Percentiles rank a stretch among this genome's conserved stretches.
Evolutionary conservation across 2,329 filamentous ascomycete genomes (phyloP).

Genomic region (Neopestalotiopsis clavispora): DNA sequence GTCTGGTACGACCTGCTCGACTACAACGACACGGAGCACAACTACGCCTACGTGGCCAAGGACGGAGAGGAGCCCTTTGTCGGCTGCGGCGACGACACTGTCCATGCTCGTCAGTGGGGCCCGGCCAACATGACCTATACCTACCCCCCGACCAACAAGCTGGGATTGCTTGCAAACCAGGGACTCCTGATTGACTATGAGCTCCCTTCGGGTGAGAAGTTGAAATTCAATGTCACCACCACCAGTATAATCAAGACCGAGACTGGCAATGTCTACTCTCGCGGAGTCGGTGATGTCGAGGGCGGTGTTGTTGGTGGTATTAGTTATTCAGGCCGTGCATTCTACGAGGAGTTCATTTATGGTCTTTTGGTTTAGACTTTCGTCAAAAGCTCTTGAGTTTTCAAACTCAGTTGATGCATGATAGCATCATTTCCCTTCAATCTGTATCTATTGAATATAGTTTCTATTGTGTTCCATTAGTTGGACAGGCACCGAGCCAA

Average conservation of each 20-base stretch:
- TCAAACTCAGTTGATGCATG: no score
- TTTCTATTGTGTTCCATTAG: no score
- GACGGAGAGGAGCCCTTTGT: not conserved
- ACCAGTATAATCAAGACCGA: not conserved
- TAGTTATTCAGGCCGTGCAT: not conserved
- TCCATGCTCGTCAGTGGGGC: not conserved
- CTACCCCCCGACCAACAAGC: not conserved
- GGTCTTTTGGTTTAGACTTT: not conserved
- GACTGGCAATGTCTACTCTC: not conserved
- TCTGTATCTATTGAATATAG: no score
- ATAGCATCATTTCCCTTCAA: no score
- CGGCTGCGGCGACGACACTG: not conserved
- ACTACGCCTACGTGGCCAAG: not conserved
- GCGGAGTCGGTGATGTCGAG: not conserved
- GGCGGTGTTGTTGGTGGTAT: not conserved
- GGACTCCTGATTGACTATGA: not conserved
- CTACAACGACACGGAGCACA: slow-evolving; percentile 29
- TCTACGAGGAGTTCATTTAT: not conserved
- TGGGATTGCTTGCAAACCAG: not conserved
- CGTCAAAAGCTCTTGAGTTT: no score
- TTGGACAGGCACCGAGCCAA: no score
- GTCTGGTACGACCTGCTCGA: slow-evolving; percentile 47
- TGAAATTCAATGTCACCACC: not conserved
- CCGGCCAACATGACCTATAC: not conserved
- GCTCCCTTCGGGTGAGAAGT: not conserved